phyloP scores from a whole-genome alignment of 192 early-diverging fungal species.

The Mortierella hygrophila region DNA sequence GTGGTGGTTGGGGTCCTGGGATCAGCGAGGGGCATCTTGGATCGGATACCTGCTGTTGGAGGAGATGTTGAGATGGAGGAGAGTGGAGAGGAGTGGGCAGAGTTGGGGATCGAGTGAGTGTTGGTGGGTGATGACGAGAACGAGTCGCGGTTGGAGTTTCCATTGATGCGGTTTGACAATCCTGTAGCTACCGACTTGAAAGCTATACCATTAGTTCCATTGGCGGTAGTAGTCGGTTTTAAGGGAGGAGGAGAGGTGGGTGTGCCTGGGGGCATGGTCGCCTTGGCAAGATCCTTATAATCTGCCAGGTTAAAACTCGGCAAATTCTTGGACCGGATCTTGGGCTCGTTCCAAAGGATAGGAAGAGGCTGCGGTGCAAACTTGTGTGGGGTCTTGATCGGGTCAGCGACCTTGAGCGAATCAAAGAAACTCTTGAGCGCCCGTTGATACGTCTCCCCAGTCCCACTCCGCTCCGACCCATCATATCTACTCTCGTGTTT shows the following conservation, averaged over 20 bases:
- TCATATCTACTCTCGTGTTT: not conserved
- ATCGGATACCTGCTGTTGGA: conserved; percentile 2
- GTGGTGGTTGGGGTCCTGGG: conserved; percentile 14
- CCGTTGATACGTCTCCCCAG: conserved; percentile 25
- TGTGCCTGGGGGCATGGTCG: not conserved
- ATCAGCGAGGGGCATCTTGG: conserved; percentile 2
- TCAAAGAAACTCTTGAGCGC: conserved; percentile 45
- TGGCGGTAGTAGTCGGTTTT: not conserved
- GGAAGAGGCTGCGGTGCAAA: conserved; percentile 54
- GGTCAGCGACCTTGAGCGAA: conserved; percentile 52
- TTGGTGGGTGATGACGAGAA: conserved; percentile 32
- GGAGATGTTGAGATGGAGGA: conserved; percentile 23
- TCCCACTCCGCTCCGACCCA: not conserved
- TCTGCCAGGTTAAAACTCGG: conserved; percentile 34
- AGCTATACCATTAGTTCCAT: not conserved
- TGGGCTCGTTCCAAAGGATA: conserved; percentile 51
- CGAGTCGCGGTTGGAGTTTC: conserved; percentile 18
- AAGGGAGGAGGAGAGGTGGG: not conserved
- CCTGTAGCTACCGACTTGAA: not conserved
- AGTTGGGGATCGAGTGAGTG: conserved; percentile 28
- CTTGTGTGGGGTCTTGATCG: conserved; percentile 51
- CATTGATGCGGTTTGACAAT: not conserved
- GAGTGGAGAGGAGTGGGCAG: conserved; percentile 32
- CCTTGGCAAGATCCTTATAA: conserved; percentile 28
- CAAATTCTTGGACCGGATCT: conserved; percentile 33